A percentile compares a stretch with the other conserved stretches of the same genome.
These are phyloP conservation scores for Cadophora luteo-olivacea DNA, from an alignment of 2,329 filamentous ascomycete species.

Conservation along the genomic window DNA sequence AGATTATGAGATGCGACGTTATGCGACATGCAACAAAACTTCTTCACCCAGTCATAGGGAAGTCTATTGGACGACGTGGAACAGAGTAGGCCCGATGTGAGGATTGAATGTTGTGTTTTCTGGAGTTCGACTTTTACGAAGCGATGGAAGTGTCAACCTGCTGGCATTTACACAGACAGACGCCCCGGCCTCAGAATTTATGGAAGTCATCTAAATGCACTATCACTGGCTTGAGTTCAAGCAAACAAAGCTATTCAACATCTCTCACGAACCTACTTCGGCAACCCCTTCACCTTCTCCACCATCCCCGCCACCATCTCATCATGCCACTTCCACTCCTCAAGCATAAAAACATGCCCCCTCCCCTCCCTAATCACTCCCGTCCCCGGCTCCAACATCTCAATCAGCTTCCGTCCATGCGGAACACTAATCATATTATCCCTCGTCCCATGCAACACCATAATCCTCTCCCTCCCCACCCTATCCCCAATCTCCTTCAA, in stretches of 20 bases:
- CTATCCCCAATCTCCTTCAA: slow-evolving; percentile 68
- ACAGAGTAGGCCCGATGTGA: neutral
- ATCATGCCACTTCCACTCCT: slow-evolving; percentile 75
- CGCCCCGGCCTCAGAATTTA: neutral
- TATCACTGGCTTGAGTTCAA: neutral
- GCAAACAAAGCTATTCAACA: neutral
- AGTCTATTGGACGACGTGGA: neutral
- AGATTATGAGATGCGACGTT: neutral
- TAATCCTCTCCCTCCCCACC: slow-evolving; percentile 75
- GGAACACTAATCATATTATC: slow-evolving; percentile 81
- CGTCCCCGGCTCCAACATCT: slow-evolving; percentile 66
- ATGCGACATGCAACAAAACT: neutral
- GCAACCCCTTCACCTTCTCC: slow-evolving; percentile 33
- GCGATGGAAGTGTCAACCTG: too few species aligned
- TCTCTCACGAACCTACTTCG: neutral
- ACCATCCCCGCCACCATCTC: slow-evolving; percentile 55
- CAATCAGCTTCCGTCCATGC: slow-evolving; percentile 73
- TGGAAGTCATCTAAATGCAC: neutral
- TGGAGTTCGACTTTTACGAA: too few species aligned
- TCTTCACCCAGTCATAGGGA: neutral
- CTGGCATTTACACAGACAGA: too few species aligned
- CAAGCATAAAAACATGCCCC: slow-evolving; percentile 78
- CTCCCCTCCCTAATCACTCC: slow-evolving; percentile 70
- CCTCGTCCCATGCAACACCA: slow-evolving; percentile 76
- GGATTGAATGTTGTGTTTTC: neutral